Percentiles rank a stretch among this genome's conserved stretches.
These are phyloP conservation scores for Babesia bovis DNA, from an alignment of 169 alveolate species.

Conservation along the genomic window DNA sequence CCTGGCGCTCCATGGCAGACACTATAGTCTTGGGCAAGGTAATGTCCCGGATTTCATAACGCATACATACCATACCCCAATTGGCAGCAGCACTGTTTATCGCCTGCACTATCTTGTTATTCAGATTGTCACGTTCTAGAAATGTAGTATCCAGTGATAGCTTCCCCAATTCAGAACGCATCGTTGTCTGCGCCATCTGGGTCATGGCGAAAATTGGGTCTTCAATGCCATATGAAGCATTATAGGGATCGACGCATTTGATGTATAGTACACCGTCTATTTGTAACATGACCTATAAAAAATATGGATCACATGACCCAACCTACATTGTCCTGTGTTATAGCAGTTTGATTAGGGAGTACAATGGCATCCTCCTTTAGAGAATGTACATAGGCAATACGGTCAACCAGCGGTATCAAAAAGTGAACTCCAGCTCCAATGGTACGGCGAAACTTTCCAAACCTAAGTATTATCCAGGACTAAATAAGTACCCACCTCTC, in stretches of 20 bases:
- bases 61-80: slow-evolving; percentile 93
- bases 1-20: slow-evolving; percentile 91
- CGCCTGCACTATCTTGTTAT: slow-evolving; percentile 85
- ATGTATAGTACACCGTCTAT: slow-evolving; percentile 94
- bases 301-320: not conserved
- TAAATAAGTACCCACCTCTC: slow-evolving; percentile 75
- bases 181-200: slow-evolving; percentile 93
- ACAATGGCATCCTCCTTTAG: slow-evolving; percentile 91
- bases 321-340: slow-evolving; percentile 92
- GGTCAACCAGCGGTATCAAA: slow-evolving; percentile 88
- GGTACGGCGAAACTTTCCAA: slow-evolving; percentile 86
- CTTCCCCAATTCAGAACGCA: slow-evolving; percentile 95
- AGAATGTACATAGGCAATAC: slow-evolving; percentile 88
- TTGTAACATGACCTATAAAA: slow-evolving; percentile 82
- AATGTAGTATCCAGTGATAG: slow-evolving; percentile 92
- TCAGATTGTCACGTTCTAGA: slow-evolving; percentile 91
- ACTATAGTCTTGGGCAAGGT: slow-evolving; percentile 88
- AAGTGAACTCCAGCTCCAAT: slow-evolving; percentile 90
- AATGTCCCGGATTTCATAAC: slow-evolving; percentile 94
- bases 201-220: slow-evolving; percentile 91
- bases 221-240: slow-evolving; percentile 92
- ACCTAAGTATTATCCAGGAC: slow-evolving; percentile 48
- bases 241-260: slow-evolving; percentile 82
- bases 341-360: slow-evolving; percentile 91
- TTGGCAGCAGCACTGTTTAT: slow-evolving; percentile 88